Evolutionary conservation across 345 rosid genomes (phyloP), one percentile per base, ranked within the genome.

Genomic region (Eucalyptus grandis): DNA sequence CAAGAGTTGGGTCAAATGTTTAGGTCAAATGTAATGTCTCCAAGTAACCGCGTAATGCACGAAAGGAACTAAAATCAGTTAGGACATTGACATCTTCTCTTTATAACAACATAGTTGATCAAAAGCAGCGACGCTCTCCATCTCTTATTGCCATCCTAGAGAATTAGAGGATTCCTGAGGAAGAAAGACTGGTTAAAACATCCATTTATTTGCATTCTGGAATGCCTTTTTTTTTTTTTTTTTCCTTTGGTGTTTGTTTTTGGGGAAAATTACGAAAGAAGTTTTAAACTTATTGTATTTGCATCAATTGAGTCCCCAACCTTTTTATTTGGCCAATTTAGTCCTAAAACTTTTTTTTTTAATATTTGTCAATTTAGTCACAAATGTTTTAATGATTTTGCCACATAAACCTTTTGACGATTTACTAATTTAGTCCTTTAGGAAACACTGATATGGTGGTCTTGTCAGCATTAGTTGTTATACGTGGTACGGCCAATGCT

Each of bases 381-480:
- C 0, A 53, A 53, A 53, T 21, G 2, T 53, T 60, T 60, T 60
- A 26, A 4, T 4, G 3, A 62, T 62, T 62, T 62, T 12, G 5
- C 3, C 16, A 62, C 9, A 4, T n/a, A n/a, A 65, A 65, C 3
- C 5, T n/a, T 65, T 65, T 65, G 21, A n/a, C 5, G 3, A 65
- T n/a, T 62, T n/a, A 8, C 6, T 8, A 65, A 9, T 62, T 30
- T 62, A 26, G 69, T 27, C 4, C 14, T 21, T 53, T 21, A 27
- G 69, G 1, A 60, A 60, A 26, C 16, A 7, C 2, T 27, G 9
- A 2, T 14, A 12, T 27, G 69, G 0, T 1, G 3, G 9, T 62
- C 17, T 13, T 6, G 69, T 30, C 0, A 13, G 1, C 31, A 7
- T n/a, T 62, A 14, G 26, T n/a, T n/a, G 5, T 62, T 62, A 5